Evolutionary conservation across 257 asterid genomes (phyloP), one percentile per base, ranked within the genome.

Genomic region (Gynochthodes officinalis): DNA sequence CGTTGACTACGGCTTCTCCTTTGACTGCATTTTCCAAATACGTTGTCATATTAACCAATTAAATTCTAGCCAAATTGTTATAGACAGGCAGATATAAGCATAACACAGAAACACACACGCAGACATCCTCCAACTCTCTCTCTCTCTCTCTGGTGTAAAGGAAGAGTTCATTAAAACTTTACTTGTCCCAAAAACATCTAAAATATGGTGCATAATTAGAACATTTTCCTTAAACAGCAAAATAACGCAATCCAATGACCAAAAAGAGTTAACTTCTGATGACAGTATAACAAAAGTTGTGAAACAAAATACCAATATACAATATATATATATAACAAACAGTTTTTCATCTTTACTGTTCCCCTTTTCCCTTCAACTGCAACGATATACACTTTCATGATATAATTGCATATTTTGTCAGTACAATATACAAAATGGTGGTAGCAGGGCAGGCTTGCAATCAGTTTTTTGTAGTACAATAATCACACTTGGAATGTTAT

Each of bases 1-100:
- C 90, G 90, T 65, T 64, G 96, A 52, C 64, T 79, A 53, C 67
- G 85, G 73, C 81, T 80, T 79, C 81, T 85, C 85, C 95, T 82
- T 82, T 70, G 85, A 76, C 99, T 89, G 88, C 89, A 89, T 50
- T 28, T 40, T 69, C 66, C 67, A 78, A 33, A 60, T 37, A 72
- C 23, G 25, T 40, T n/a, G 37, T 57, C 27, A 30, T 21, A 23
- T 63, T 18, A 3, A 33, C n/a, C n/a, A 30, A 3, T 44, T 44
- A 18, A 32, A 37, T 67, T 32, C 10, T 21, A 28, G 28, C 7
- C 21, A 11, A 28, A 53, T 42, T 25, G 37, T 48, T 40, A 18
- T 1, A 19, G 12, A 32, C n/a, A 37, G 40, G n/a, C n/a, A n/a
- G n/a, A n/a, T n/a, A n/a, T n/a, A n/a, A n/a, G n/a, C n/a, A n/a